phyloP scores from a whole-genome alignment of 1,284 basidiomycete species.

The Trametes hirsuta region DNA sequence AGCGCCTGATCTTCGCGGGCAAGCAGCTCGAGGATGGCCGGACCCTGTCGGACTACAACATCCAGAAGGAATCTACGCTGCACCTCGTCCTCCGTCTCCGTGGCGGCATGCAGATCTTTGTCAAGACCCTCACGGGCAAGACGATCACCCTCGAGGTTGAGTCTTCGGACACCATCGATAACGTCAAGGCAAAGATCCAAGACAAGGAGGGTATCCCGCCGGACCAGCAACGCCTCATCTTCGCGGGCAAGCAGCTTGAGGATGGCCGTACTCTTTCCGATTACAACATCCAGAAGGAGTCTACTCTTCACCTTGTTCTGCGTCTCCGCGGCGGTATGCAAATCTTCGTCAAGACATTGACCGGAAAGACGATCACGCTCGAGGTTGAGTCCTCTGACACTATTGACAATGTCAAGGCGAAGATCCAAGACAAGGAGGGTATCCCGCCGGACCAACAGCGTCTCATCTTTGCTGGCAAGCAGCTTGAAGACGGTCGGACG shows the following conservation, averaged over 20 bases:
- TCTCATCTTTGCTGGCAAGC: slow-evolving; percentile 85
- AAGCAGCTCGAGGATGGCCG: slow-evolving; percentile 79
- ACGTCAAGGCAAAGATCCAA: slow-evolving; percentile 58
- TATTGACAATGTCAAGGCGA: slow-evolving; percentile 86
- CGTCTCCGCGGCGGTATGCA: slow-evolving; percentile 91
- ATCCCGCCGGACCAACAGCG: slow-evolving; percentile 83
- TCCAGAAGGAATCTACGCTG: slow-evolving; percentile 63
- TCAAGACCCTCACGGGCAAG: slow-evolving; percentile 65
- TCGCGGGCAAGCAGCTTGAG: slow-evolving; percentile 88
- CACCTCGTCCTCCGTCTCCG: slow-evolving; percentile 58
- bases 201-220: slow-evolving; percentile 71
- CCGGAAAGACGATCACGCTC: slow-evolving; percentile 94
- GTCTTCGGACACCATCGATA: slow-evolving; percentile 55
- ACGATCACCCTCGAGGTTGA: slow-evolving; percentile 55
- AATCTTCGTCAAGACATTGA: slow-evolving; percentile 88
- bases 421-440: slow-evolving; percentile 85
- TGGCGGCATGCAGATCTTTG: slow-evolving; percentile 77
- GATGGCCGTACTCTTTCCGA: slow-evolving; percentile 82
- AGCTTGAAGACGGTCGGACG: slow-evolving; percentile 84
- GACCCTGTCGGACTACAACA: slow-evolving; percentile 76
- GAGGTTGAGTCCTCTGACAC: slow-evolving; percentile 92
- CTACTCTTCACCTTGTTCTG: slow-evolving; percentile 83
- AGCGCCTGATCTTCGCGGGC: slow-evolving; percentile 77
- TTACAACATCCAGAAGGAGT: slow-evolving; percentile 82
- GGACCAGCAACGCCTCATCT: slow-evolving; percentile 87